Evolutionary conservation across 1,284 basidiomycete genomes (phyloP), one percentile per base, ranked within the genome.

Genomic region (Malassezia restricta): DNA sequence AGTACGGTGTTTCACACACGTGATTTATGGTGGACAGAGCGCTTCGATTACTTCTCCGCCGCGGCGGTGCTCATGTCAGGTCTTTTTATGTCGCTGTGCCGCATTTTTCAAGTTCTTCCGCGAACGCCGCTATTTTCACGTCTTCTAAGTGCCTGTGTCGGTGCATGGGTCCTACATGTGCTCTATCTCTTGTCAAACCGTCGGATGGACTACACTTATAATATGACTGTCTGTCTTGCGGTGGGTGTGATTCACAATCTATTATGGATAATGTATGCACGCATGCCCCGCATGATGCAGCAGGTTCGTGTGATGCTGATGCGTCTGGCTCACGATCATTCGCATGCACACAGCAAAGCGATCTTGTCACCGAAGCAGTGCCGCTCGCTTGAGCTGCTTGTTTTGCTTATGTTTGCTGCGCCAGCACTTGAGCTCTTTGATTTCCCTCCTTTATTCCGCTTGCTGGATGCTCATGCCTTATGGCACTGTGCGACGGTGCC

Each of bases 141-240:
- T 8, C 49, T 65, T 8, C 40, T 58, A 3, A 43, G 49, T 14
- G 53, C 40, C 4, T 68, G 63, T 50, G 54, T 56, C 9, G 64
- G 47, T n/a, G 62, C 61, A 6, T 57, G 67, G 49, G 43, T 46
- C 0, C 41, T 71, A 15, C 89, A 92, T 66, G 74, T 89, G 50
- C 78, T 82, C n/a, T 90, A 90, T 74, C 79, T 94, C 47, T 32
- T 55, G 1, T 80, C 79, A 42, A 40, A 71, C 54, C 82, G 82
- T 32, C 82, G 84, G 28, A 95, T 96, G 76, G 87, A 96, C 74
- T 98, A 99, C 74, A 77, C 83, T 6, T 99, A 96, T 77, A 96
- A 98, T 77, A 88, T 95, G 76, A 71, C 79, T 0, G 88, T 88
- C 77, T 90, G 90, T 73, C 76, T 92, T 61, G 65, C 77, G 45